Base-by-base conservation (phyloP, 2,329 filamentous ascomycete genomes). In the Zasmidium cellare region DNA sequence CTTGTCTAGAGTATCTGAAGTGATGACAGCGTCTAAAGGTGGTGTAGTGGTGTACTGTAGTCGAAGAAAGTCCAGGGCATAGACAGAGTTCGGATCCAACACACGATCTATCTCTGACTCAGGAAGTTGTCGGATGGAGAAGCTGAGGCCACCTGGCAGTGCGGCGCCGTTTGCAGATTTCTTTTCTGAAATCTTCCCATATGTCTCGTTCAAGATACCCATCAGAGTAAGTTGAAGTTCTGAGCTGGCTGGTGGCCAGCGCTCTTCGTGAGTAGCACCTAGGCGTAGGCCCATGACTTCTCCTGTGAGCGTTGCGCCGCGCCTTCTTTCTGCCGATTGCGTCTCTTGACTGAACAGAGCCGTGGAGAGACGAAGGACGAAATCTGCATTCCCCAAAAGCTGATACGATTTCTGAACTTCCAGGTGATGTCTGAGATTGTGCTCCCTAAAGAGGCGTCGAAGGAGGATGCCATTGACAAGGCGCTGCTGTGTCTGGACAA, bases 221-320 rank as follows among this genome's bases (percentile, higher is more conserved):
- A 92, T 96, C 18, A 99, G 80, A 0, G 91, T 91, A 3, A 97
- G 80, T 9, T 92, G 86, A n/a, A 99, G 77, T 72, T 97, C 94
- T 0, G 92, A 97, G 72, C 90, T 96, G 22, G 92, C 92, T 3
- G 94, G 94, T 23, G 94, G 94, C 94, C 94, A 97, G 16, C 65
- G 62, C 41, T 69, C 65, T 28, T 82, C 90, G 55, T 90, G 86
- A 67, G 91, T 84, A 1, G 84, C 85, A n/a, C 89, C 89, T 0
- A 97, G 79, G 44, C 92, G 88, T 44, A 97, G 80, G 1, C 94
- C 93, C 80, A 96, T 93, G 14, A 84, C 78, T 57, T 87, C 84
- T 50, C 90, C 87, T 47, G 84, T 84, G 9, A 87, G 83, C 46
- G 89, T 84, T 28, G 87, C 80, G 2, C 91, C 90, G 18, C 84